These are phyloP conservation scores for Chiua virens DNA, from an alignment of 768 basidiomycete genomes.

Conservation along the genomic window DNA sequence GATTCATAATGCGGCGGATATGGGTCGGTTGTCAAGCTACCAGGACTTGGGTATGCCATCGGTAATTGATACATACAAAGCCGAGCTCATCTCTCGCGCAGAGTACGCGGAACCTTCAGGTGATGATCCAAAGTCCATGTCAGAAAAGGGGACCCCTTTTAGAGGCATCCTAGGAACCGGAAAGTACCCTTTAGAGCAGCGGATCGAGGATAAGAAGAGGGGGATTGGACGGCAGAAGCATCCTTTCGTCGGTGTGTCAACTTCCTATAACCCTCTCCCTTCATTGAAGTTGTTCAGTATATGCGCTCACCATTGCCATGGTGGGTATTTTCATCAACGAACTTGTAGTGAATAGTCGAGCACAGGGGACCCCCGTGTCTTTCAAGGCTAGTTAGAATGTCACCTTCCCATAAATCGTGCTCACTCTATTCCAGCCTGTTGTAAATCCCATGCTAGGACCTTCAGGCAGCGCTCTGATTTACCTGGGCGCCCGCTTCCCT, in stretches of 20 bases:
- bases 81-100: conserved; percentile 26
- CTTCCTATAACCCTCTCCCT: background rate
- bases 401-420: background rate
- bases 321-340: conserved; percentile 80
- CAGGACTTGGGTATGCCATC: conserved; percentile 52
- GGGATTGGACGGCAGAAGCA: conserved; percentile 81
- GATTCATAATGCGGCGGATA: conserved; percentile 46
- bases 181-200: conserved; percentile 68
- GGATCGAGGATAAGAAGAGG: conserved; percentile 85
- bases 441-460: conserved; percentile 94
- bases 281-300: conserved; percentile 44
- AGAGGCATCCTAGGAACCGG: conserved; percentile 44
- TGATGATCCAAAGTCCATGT: conserved; percentile 20
- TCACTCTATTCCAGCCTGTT: conserved; percentile 51
- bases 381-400: conserved; percentile 59
- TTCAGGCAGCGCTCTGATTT: conserved; percentile 77
- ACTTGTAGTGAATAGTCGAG: conserved; percentile 68
- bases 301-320: conserved; percentile 65
- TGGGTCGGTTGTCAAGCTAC: conserved; percentile 40
- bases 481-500: conserved; percentile 88
- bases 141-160: conserved; percentile 45
- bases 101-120: conserved; percentile 64
- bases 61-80: background rate
- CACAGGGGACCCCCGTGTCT: conserved; percentile 83
- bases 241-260: conserved; percentile 68